Evolutionary conservation across 495 filamentous ascomycete genomes (phyloP), one percentile per base, ranked within the genome.

Genomic region (Terfezia boudieri): DNA sequence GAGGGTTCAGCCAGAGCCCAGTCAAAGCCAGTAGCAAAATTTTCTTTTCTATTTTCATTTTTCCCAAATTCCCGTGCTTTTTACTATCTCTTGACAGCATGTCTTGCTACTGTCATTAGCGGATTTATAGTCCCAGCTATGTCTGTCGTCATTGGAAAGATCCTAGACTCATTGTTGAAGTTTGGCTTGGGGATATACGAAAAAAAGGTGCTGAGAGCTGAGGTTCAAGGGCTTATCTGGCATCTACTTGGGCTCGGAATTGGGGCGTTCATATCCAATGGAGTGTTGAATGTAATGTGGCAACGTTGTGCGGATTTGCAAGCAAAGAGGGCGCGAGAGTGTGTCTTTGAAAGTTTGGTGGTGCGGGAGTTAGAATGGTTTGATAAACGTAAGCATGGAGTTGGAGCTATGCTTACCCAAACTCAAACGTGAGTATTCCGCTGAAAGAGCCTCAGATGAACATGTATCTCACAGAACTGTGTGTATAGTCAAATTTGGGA

Each of bases 341-440:
- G 62, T 26, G 62, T 93, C 2, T 94, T 94, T 60, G 60, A 67
- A 1, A 75, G 74, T 2, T 66, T 96, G 16, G 60, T 92, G 20
- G 62, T 70, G 14, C 87, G 82, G 63, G 78, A 88, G 35, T 74
- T 92, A 56, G 72, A 71, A 52, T 98, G 89, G 86, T 96, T 84
- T 60, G 86, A 96, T 63, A 69, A 71, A 43, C 71, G 80, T 46
- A 69, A 72, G 58, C 75, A 82, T 59, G 90, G 88, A 5, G 74
- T 86, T 37, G 76, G 76, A 4, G 80, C 83, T 9, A 70, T 93
- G 43, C 63, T 90, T 14, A 77, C 79, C 12, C 69, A 76, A 46
- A 67, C 86, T 10, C 80, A 90, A 69, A 82, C 77, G 88, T 92
- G 70, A 66, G 76, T 65, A 36, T 38, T n/a, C 51, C 3, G 8